Evolutionary conservation across 2,329 filamentous ascomycete genomes (phyloP), one percentile per base, ranked within the genome.

Genomic region (Hymenotorrendiella dingleyae): DNA sequence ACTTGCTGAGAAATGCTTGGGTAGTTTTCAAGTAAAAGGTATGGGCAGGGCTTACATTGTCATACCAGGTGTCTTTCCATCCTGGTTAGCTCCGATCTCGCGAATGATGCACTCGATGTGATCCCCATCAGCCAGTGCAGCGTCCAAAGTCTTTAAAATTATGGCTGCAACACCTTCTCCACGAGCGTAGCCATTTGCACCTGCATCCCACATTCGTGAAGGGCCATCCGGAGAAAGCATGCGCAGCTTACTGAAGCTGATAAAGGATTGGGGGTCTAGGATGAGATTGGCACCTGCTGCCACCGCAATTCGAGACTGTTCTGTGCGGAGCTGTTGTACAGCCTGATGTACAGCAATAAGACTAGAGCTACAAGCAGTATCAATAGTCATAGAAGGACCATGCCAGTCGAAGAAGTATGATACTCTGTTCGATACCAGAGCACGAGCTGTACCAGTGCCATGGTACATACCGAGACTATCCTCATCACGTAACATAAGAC

Each of bases 131-230:
- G 64, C 63, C 7, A 83, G 52, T 3, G 70, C 70, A 33, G 64
- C 57, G 9, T 64, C 63, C 4, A 83, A 62, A 2, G 68, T 68
- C 59, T 84, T 84, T 36, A 84, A 54, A 4, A 82, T 54, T 1
- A 84, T 60, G 12, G 76, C 67, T 0, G 70, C 76, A 24, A 76
- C 66, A 1, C 79, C 81, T 52, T 85, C 81, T 7, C 46, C 46
- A 8, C 46, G 36, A 2, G 36, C 47, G 22, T 48, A 48, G n/a
- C 41, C 40, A 30, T 50, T 35, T 11, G 44, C 39, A 32, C 22
- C 26, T n/a, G 27, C 19, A 23, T 40, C 45, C 45, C 42, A 48
- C 48, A 48, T 3, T 76, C 79, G 29, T 77, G 67, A 40, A 2
- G 44, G 20, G 20, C 40, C 20, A 12, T 17, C 27, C 4, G 45